A percentile compares a stretch with the other conserved stretches of the same genome.
Evolutionary conservation across 2,329 filamentous ascomycete genomes (phyloP).

Genomic region (Parastagonospora avenae): DNA sequence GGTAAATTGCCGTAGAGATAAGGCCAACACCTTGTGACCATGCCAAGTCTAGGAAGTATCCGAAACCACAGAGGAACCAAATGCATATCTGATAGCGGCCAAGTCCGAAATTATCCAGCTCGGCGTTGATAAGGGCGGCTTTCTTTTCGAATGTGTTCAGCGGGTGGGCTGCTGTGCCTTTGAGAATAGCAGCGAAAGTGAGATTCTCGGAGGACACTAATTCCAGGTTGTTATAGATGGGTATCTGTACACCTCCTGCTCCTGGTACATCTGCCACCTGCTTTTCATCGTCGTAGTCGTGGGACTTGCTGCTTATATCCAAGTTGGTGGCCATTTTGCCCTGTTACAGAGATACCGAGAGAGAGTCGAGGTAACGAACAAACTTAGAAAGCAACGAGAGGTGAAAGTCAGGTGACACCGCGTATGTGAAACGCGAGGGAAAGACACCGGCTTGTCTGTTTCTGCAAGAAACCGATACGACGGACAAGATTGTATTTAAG

Average conservation of each 20-base stretch:
- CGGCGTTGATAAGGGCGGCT: slow-evolving; percentile 37
- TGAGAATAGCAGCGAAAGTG: slow-evolving; percentile 32
- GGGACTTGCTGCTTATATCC: background rate
- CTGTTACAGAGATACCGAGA: background rate
- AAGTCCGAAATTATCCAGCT: slow-evolving; percentile 37
- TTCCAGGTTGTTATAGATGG: slow-evolving; percentile 35
- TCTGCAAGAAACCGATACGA: slow-evolving; percentile 2
- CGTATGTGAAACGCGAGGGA: slow-evolving; percentile 2
- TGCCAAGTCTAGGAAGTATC: slow-evolving; percentile 39
- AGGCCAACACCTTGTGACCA: slow-evolving; percentile 37
- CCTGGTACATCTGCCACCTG: background rate
- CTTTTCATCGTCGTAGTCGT: slow-evolving; percentile 4
- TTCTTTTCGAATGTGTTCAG: slow-evolving; percentile 37
- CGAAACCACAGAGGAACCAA: slow-evolving; percentile 40
- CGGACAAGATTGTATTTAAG: slow-evolving; percentile 17
- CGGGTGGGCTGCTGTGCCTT: slow-evolving; percentile 31
- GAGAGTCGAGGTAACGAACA: background rate
- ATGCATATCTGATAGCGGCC: slow-evolving; percentile 38
- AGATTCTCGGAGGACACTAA: slow-evolving; percentile 26
- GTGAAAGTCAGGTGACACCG: slow-evolving; percentile 8
- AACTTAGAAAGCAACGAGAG: background rate
- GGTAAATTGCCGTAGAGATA: slow-evolving; percentile 33
- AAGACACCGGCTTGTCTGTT: slow-evolving; percentile 2
- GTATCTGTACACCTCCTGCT: slow-evolving; percentile 22
- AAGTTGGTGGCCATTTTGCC: slow-evolving; percentile 9